These are phyloP conservation scores for Panicum miliaceum DNA, from an alignment of 176 grass and related monocot species.

Conservation along the genomic window DNA sequence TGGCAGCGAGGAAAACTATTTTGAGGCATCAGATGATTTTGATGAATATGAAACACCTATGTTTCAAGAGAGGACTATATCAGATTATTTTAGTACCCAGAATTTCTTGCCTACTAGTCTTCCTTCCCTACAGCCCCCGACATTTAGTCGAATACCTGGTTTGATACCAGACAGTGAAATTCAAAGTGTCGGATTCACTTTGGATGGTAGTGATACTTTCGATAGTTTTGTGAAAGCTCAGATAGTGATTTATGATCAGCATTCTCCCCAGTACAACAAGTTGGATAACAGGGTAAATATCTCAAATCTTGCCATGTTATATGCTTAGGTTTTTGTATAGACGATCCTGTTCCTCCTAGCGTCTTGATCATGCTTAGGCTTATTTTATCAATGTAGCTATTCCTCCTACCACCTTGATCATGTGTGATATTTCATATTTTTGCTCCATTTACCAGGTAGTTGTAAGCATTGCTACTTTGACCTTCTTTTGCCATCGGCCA, in stretches of 20 bases:
- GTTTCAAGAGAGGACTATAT: conserved; percentile 57
- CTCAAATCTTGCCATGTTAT: conserved; percentile 7
- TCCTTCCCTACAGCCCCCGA: conserved; percentile 68
- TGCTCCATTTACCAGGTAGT: conserved; percentile 66
- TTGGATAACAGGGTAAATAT: conserved; percentile 90
- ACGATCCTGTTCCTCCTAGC: conserved; percentile 35
- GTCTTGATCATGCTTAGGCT: not conserved
- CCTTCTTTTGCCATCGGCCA: conserved; percentile 95
- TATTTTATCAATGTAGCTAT: conserved; percentile 14
- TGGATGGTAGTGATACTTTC: conserved; percentile 57
- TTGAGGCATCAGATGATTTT: conserved; percentile 92
- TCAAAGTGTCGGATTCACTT: conserved; percentile 50
- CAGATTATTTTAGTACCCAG: conserved; percentile 65
- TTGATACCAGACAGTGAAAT: conserved; percentile 80
- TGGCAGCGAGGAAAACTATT: conserved; percentile 88
- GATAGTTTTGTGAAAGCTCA: conserved; percentile 97
- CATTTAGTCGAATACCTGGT: conserved; percentile 77
- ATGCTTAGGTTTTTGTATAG: conserved; percentile 29
- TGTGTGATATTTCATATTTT: conserved; percentile 32
- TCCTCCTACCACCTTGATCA: conserved; percentile 24
- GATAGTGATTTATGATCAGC: conserved; percentile 86
- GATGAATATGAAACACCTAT: conserved; percentile 72
- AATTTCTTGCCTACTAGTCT: conserved; percentile 51
- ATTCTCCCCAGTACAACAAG: conserved; percentile 81
- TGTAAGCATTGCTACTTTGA: conserved; percentile 81